A percentile compares a stretch with the other conserved stretches of the same genome.
Conservation (phyloP, 2,329 filamentous ascomycete species). For the Ilyonectria mors-panacis region DNA sequence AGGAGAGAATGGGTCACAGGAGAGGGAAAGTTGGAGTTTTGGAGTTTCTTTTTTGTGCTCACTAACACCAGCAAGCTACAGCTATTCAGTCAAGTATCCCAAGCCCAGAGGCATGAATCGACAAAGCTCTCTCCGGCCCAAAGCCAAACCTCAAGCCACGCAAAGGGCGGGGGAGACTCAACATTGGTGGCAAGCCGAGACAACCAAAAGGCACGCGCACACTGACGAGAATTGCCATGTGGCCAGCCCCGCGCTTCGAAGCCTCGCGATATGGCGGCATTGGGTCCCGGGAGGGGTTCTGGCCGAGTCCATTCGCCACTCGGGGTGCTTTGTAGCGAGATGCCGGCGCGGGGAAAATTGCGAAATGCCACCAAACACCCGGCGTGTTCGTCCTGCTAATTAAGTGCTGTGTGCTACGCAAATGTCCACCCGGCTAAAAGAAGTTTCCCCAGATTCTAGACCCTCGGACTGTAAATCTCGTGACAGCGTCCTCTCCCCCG, state of each 20-base stretch:
- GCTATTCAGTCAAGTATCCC: neutral
- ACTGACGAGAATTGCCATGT: neutral
- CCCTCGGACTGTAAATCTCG: neutral
- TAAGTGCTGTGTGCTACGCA: neutral
- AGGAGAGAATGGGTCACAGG: neutral
- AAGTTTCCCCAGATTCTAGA: neutral
- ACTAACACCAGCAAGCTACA: neutral
- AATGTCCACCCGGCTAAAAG: neutral
- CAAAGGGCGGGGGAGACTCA: neutral
- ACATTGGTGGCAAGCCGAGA: neutral
- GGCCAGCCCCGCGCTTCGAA: neutral
- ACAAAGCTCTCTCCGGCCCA: neutral
- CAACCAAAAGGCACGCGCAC: neutral
- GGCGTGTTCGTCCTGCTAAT: neutral
- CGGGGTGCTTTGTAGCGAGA: slow-evolving; percentile 45
- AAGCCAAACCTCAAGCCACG: neutral
- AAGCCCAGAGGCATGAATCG: neutral
- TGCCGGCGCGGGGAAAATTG: slow-evolving; percentile 39
- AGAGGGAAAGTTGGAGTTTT: slow-evolving; percentile 3
- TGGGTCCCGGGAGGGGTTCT: slow-evolving; percentile 14
- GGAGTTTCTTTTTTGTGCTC: neutral
- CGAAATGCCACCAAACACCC: slow-evolving; percentile 6
- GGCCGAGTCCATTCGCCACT: slow-evolving; percentile 32
- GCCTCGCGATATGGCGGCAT: neutral
- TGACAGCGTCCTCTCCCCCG: neutral